Evolutionary conservation across 352 stramenopile genomes (phyloP).

Genomic region (Pythium biforme): DNA sequence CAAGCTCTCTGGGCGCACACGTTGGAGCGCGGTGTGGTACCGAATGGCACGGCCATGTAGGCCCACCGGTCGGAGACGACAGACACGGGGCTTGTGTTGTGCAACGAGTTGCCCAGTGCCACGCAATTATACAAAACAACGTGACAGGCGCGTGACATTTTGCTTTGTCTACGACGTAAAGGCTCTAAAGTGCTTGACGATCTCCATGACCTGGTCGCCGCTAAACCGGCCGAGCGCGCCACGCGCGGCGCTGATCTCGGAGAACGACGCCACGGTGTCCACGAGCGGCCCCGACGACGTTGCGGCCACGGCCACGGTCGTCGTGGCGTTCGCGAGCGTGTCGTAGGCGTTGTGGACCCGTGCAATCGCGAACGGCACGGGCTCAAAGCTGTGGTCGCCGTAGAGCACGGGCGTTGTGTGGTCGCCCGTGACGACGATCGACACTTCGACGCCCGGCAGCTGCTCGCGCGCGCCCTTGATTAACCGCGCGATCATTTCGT

Average conservation of each 20-base stretch:
- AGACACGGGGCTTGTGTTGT: too few species aligned
- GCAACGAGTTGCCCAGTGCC: too few species aligned
- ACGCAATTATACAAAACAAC: too few species aligned
- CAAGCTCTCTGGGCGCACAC: too few species aligned
- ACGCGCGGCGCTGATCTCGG: conserved; percentile 62
- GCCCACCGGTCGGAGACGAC: too few species aligned
- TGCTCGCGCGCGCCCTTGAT: conserved; percentile 27
- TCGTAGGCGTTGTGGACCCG: conserved; percentile 25
- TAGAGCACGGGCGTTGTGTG: conserved; percentile 87
- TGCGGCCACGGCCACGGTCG: background rate
- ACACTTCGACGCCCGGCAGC: conserved; percentile 48
- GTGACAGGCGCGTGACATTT: too few species aligned
- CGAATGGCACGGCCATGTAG: too few species aligned
- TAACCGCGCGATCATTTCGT: conserved; percentile 76
- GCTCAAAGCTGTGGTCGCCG: conserved; percentile 87
- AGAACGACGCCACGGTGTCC: conserved; percentile 62
- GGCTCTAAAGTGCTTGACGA: conserved; percentile 67
- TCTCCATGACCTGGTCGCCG: conserved; percentile 82
- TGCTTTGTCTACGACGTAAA: background rate
- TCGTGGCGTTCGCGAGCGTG: conserved; percentile 3
- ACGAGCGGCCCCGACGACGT: conserved; percentile 30
- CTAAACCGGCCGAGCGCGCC: conserved; percentile 76
- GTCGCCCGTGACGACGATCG: conserved; percentile 84
- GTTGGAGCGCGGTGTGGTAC: too few species aligned
- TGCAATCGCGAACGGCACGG: conserved; percentile 78